These are phyloP conservation scores for Chlamydomonas sp. DNA, from an alignment of 139 green algal species.

Conservation along the genomic window DNA sequence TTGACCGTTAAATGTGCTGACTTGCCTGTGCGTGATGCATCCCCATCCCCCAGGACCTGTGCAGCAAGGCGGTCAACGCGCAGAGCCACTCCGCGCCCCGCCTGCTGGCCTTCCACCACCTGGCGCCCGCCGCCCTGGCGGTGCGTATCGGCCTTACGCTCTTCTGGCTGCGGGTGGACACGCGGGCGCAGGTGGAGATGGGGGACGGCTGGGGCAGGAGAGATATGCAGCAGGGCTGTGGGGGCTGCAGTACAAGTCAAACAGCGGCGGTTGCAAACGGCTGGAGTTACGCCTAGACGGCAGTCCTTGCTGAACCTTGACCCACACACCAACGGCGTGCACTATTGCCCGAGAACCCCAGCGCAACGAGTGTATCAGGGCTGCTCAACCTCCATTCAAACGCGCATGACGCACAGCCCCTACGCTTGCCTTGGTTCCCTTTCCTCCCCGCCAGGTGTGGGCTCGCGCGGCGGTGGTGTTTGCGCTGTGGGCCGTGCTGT, in stretches of 20 bases:
- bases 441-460: neutral
- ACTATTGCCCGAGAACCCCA: neutral
- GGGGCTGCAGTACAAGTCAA: neutral
- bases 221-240: neutral
- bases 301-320: neutral
- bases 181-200: neutral
- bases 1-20: neutral
- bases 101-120: slow-evolving; percentile 75
- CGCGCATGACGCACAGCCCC: neutral
- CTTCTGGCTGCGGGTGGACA: slow-evolving; percentile 54
- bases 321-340: neutral
- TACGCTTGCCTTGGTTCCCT: neutral
- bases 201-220: neutral
- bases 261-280: neutral
- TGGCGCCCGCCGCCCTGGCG: slow-evolving; percentile 74
- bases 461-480: neutral
- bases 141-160: slow-evolving; percentile 68
- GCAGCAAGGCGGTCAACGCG: slow-evolving; percentile 58
- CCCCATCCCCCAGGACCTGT: slow-evolving; percentile 67
- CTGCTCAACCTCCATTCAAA: neutral
- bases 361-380: neutral
- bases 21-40: neutral
- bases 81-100: slow-evolving; percentile 77
- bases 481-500: neutral
- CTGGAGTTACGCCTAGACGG: neutral